Base-by-base conservation (phyloP, 257 asterid species). In the Solanum medicagineum region DNA sequence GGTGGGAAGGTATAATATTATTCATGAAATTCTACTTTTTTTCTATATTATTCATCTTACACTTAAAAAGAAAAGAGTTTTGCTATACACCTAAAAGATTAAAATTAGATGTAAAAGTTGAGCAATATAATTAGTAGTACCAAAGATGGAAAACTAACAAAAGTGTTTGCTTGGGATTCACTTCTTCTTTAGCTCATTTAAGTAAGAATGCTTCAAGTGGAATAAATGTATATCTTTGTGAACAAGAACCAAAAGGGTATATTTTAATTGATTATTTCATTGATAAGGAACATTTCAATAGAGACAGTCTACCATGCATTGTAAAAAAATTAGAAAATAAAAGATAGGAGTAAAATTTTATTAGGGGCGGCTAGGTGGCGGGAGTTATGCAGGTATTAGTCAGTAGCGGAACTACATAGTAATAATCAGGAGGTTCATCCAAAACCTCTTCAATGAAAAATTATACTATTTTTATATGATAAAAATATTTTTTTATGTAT, bases 161-260 rank as follows among this genome's bases (percentile, higher is more conserved):
- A 89, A 85, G 84, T 53, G 86, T n/a, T 89, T 57, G 86, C 92
- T 90, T 88, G 88, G 86, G 82, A 20, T 49, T 88, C 89, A 90
- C 90, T 86, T 86, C 84, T 83, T n/a, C 55, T 65, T 70, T 59
- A 62, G 17, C 45, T 53, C 42, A 84, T 83, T 65, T 68, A 81
- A 68, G 60, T 81, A 62, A 85, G 83, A 69, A 86, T 85, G 85
- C 83, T 85, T 86, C 86, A 20, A 24, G 71, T 53, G 22, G 88
- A 88, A 86, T 80, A 90, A 86, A 88, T 87, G 87, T 65, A 89
- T 84, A 65, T 77, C 83, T 81, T 81, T 88, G 57, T 56, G 68
- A 66, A 89, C 75, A 74, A 89, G 26, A 84, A 86, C 84, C 83
- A 55, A 85, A 86, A 86, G 81, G 70, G 55, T 85, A 79, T 55